Base-by-base conservation (phyloP, 306 rosid species). In the Neltuma alba region DNA sequence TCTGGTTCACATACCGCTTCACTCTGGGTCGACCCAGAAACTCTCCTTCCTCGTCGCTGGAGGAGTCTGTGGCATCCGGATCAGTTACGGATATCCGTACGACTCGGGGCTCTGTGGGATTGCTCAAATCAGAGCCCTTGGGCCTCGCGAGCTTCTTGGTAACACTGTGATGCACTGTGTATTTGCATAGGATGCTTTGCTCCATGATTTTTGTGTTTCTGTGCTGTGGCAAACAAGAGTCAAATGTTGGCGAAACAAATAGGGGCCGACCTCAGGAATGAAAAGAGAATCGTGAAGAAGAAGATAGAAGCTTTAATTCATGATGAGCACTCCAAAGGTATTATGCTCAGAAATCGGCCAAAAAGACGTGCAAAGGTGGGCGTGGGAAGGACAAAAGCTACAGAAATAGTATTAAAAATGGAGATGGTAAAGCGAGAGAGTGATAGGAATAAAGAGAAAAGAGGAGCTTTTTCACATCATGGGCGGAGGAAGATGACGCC, bases 11-110 rank as follows among this genome's bases (percentile, higher is more conserved):
- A 1, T 89, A 77, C 5, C 80, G 82, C 89, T 84, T 91, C 23
- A 80, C 88, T 79, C 87, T 80, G 23, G n/a, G 72, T 1, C 86
- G 86, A 2, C 73, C 34, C 7, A 79, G 28, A 4, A 42, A 57
- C 12, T 80, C 78, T 13, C 83, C 82, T 3, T 86, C 93, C 3
- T 91, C 97, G 0, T 89, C 98, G 33, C 91, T 80, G 30, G 97
- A 92, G 0, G 97, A 92, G 62, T 94, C 98, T 0, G 98, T 94
- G 14, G 97, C 98, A 9, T 89, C 82, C 0, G 88, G 87, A 81
- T 94, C 97, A 0, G 87, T 92, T 0, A 88, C 77, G 0, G 91
- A 83, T 45, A 94, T 86, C 60, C 96, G 79, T 2, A 94, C 80
- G 3, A 85, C 45, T 61, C 74, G 84, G 1, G 81, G 80, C 21